Evolutionary conservation across 164 flowering plant species (phyloP), one percentile per base, ranked within the genome.

Genomic region (Aristolochia californica): DNA sequence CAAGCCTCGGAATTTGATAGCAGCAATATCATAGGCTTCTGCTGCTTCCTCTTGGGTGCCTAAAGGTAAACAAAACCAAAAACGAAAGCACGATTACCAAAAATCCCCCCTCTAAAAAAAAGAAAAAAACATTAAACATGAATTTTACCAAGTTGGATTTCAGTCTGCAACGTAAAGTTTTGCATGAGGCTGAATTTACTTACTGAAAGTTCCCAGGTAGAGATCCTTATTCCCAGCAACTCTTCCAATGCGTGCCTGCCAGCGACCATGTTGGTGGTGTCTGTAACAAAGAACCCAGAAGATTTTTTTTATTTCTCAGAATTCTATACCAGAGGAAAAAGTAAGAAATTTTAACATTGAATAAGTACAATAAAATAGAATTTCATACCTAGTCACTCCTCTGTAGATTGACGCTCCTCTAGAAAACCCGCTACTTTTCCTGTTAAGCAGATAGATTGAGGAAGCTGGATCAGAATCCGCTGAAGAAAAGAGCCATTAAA

Each of bases 221-320:
- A 87, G 91, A 63, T 87, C 95, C 73, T 88, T 88, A 76, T 88
- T 85, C 34, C 96, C 96, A 8, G 96, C 96, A 26, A 88, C 91
- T 63, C 95, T 73, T 25, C 95, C 95, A 17, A 87, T 87, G 61
- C 95, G 76, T 62, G 95, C 95, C 57, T 87, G 96, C 96, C 96
- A 88, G 45, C 96, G 61, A 22, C 96, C 96, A 68, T 88, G 96
- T 60, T 88, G 96, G 71, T 88, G 96, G 60, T 88, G 96, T 73
- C 96, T 88, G 61, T 40, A 66, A 63, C 0, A 43, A 44, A 57
- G 1, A 45, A 21, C 55, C 16, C 24, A 11, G 27, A 18, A 49
- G n/a, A n/a, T n/a, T n/a, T n/a, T n/a, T 13, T 18, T 22, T 52
- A 23, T 52, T n/a, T 0, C 22, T 7, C 24, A 52, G 13, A 52